Evolutionary conservation across 495 filamentous ascomycete species (phyloP).

Genomic region (Xylaria flabelliformis): DNA sequence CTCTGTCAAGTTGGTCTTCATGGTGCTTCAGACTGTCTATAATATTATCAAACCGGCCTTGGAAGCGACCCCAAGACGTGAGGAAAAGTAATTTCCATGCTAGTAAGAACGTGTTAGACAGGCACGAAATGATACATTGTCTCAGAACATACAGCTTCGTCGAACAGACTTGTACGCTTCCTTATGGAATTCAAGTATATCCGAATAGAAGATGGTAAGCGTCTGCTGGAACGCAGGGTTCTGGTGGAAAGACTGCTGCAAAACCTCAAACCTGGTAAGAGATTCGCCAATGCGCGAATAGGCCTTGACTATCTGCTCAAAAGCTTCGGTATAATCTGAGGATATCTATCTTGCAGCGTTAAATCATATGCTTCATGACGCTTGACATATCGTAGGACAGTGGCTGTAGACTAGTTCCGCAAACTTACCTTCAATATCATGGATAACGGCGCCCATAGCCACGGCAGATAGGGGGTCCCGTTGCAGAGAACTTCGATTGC

Average conservation of each 20-base stretch:
- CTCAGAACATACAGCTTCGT: constrained; percentile 41
- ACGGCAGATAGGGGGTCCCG: constrained; percentile 53
- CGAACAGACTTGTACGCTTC: constrained; percentile 54
- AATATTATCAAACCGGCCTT: constrained; percentile 46
- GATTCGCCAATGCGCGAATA: constrained; percentile 49
- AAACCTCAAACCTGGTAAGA: constrained; percentile 46
- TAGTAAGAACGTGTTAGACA: constrained; percentile 17
- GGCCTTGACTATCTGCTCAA: constrained; percentile 50
- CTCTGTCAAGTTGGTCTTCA: constrained; percentile 46
- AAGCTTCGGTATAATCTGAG: constrained; percentile 43
- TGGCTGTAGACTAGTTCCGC: too few relatives aligned
- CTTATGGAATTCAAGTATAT: constrained; percentile 55
- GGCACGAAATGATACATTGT: not conserved
- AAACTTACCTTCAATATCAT: constrained; percentile 48
- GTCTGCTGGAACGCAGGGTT: constrained; percentile 47
- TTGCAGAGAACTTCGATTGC: constrained; percentile 51
- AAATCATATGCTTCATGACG: not conserved
- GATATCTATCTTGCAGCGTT: constrained; percentile 33
- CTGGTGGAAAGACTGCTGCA: constrained; percentile 37
- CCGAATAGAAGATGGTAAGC: constrained; percentile 49
- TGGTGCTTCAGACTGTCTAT: constrained; percentile 47
- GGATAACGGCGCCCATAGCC: constrained; percentile 56
- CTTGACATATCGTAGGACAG: too few relatives aligned
- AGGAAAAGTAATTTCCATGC: constrained; percentile 55
- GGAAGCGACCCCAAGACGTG: constrained; percentile 51